Evolutionary conservation across 352 stramenopile species (phyloP).

Genomic region (Lagenidium giganteum): DNA sequence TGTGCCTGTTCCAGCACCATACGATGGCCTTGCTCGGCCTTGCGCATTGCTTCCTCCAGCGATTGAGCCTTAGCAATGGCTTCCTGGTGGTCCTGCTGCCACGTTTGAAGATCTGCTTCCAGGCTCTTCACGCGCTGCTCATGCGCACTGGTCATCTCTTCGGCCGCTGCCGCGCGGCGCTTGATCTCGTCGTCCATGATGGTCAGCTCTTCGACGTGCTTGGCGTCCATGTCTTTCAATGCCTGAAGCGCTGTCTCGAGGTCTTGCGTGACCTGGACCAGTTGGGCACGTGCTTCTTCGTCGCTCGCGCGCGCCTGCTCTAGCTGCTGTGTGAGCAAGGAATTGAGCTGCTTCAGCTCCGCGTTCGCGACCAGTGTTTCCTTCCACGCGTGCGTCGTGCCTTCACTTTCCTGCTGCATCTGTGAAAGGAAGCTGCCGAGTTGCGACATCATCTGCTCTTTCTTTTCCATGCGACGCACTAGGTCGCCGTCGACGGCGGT

Average conservation of each 20-base stretch:
- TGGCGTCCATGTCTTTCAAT: conserved; percentile 22
- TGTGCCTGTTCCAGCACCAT: conserved; percentile 12
- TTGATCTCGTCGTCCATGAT: conserved; percentile 60
- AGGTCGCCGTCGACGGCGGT: conserved; percentile 16
- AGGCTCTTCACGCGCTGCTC: conserved; percentile 31
- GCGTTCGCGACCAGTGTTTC: conserved; percentile 54
- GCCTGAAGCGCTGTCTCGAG: conserved; percentile 26
- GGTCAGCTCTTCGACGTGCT: conserved; percentile 43
- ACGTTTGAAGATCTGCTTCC: conserved; percentile 25
- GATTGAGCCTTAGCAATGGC: background rate
- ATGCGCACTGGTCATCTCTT: conserved; percentile 24
- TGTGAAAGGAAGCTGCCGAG: conserved; percentile 64
- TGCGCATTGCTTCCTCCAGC: conserved; percentile 21
- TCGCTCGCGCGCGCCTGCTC: too few species aligned
- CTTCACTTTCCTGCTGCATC: conserved; percentile 71
- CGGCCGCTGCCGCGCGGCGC: too few species aligned
- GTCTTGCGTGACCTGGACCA: conserved; percentile 28
- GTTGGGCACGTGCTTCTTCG: too few species aligned
- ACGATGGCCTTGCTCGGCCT: conserved; percentile 12
- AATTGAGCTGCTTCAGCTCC: conserved; percentile 36
- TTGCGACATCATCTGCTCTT: conserved; percentile 58
- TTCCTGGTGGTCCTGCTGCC: conserved; percentile 22
- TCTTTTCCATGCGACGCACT: conserved; percentile 38
- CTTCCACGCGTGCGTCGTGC: conserved; percentile 46
- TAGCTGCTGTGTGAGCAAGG: conserved; percentile 30